phyloP scores from a whole-genome alignment of 768 basidiomycete species.

The Phlebiopsis flavidoalba region DNA sequence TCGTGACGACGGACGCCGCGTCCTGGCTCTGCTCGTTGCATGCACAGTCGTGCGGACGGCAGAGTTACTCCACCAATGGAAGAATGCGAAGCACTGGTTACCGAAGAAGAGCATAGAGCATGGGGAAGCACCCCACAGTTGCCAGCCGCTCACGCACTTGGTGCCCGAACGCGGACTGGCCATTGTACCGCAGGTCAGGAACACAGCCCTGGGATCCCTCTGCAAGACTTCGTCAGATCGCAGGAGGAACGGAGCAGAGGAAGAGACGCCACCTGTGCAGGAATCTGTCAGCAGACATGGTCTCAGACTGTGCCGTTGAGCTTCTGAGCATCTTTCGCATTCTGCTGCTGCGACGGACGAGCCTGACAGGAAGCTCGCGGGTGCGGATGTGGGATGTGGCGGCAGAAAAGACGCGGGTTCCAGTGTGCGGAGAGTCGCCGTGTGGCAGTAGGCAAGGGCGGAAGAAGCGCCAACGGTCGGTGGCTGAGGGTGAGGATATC shows the following conservation, averaged over 20 bases:
- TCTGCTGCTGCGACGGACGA: conserved; percentile 21
- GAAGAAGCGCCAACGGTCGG: conserved; percentile 10
- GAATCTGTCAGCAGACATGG: conserved; percentile 21
- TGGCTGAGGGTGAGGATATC: neutral
- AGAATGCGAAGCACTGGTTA: conserved; percentile 34
- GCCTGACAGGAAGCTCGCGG: conserved; percentile 11
- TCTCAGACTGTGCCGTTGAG: conserved; percentile 28
- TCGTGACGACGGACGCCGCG: conserved; percentile 26
- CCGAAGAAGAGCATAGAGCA: conserved; percentile 32
- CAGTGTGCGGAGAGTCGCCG: neutral
- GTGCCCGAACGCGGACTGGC: conserved; percentile 29
- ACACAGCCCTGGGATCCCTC: conserved; percentile 35
- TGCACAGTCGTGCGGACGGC: conserved; percentile 35
- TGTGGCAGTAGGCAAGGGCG: conserved; percentile 2
- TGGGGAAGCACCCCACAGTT: conserved; percentile 26
- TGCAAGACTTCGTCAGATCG: conserved; percentile 4
- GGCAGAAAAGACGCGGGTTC: neutral
- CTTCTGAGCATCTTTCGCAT: conserved; percentile 29
- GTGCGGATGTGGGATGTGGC: conserved; percentile 10
- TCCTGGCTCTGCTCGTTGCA: conserved; percentile 34
- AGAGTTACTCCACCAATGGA: conserved; percentile 37
- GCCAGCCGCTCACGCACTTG: conserved; percentile 35
- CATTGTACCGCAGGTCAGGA: conserved; percentile 13
- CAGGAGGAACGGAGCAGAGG: neutral
- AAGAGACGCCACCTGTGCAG: conserved; percentile 19